Percentiles rank a stretch among this genome's conserved stretches.
phyloP scores from a whole-genome alignment of 2,329 filamentous ascomycete genomes.

The Epichloe sp. region DNA sequence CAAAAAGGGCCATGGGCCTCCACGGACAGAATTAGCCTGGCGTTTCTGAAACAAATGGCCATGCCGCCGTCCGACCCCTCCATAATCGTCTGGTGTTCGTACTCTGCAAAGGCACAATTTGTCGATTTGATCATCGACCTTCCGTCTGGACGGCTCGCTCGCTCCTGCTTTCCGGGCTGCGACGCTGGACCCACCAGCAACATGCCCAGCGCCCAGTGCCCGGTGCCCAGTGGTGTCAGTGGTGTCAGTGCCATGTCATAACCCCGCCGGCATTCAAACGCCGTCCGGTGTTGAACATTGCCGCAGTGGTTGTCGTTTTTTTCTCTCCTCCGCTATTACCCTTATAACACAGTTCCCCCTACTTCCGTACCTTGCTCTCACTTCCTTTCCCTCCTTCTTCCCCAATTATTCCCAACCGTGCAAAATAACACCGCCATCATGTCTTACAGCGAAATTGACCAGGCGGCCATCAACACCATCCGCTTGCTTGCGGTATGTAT shows the following conservation, averaged over 20 bases:
- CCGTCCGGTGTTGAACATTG: neutral
- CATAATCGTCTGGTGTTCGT: neutral
- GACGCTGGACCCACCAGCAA: constrained; percentile 6
- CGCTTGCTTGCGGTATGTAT: constrained; percentile 89
- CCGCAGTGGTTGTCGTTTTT: constrained; percentile 1
- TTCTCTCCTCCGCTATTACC: constrained; percentile 12
- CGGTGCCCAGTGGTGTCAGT: too few species aligned
- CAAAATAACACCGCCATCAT: constrained; percentile 42
- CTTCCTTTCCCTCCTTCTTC: constrained; percentile 9
- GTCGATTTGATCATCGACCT: too few species aligned
- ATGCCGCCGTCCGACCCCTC: neutral
- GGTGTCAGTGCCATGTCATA: constrained; percentile 15
- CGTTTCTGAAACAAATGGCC: neutral
- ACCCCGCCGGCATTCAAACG: constrained; percentile 15
- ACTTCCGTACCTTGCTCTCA: constrained; percentile 12
- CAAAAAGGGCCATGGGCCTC: too few species aligned
- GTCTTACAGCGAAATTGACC: constrained; percentile 78
- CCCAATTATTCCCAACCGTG: constrained; percentile 9
- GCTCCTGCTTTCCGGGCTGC: neutral
- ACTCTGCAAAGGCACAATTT: neutral
- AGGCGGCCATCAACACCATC: constrained; percentile 96
- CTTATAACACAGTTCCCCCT: constrained; percentile 15
- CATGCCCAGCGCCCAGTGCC: neutral
- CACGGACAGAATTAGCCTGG: too few species aligned
- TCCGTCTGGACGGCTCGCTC: neutral